A percentile compares a stretch with the other conserved stretches of the same genome.
These are phyloP conservation scores for Colletotrichum tanaceti DNA, from an alignment of 2,329 filamentous ascomycete genomes.

Conservation along the genomic window DNA sequence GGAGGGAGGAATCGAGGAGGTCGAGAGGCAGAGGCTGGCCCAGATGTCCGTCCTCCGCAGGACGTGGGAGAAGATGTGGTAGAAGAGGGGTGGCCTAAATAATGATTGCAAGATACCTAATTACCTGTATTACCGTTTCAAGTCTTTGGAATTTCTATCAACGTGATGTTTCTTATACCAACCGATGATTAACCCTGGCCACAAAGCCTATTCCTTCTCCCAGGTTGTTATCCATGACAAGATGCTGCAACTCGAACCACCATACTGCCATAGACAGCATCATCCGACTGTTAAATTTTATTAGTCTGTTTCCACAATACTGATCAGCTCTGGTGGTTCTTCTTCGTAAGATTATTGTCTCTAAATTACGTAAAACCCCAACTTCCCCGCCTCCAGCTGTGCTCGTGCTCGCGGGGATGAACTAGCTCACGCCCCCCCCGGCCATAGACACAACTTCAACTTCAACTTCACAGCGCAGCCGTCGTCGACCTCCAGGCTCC, in stretches of 20 bases:
- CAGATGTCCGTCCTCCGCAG: conserved; percentile 51
- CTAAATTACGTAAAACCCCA: conserved; percentile 16
- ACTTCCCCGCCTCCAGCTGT: conserved; percentile 6
- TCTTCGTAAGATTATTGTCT: not conserved
- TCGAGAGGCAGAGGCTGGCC: conserved; percentile 52
- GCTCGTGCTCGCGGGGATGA: not conserved
- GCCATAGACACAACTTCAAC: not conserved
- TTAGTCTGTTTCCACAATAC: not conserved
- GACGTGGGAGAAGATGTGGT: conserved; percentile 56
- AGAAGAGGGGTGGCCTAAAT: conserved; percentile 25
- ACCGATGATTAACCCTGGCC: too few relatives aligned
- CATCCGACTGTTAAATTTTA: too few relatives aligned
- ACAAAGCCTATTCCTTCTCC: too few relatives aligned
- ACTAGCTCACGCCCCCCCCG: not conserved
- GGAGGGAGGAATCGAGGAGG: conserved; percentile 59
- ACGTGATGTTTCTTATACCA: too few relatives aligned
- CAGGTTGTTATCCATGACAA: too few relatives aligned
- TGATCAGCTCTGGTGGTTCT: not conserved
- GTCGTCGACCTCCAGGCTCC: not conserved
- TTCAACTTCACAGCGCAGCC: not conserved
- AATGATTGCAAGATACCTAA: conserved; percentile 3
- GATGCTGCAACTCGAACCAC: too few relatives aligned
- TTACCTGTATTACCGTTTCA: conserved; percentile 9
- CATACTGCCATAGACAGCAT: too few relatives aligned
- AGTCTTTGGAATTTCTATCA: too few relatives aligned